Evolutionary conservation across 2,329 filamentous ascomycete genomes (phyloP).

Genomic region (Claviceps digitariae): DNA sequence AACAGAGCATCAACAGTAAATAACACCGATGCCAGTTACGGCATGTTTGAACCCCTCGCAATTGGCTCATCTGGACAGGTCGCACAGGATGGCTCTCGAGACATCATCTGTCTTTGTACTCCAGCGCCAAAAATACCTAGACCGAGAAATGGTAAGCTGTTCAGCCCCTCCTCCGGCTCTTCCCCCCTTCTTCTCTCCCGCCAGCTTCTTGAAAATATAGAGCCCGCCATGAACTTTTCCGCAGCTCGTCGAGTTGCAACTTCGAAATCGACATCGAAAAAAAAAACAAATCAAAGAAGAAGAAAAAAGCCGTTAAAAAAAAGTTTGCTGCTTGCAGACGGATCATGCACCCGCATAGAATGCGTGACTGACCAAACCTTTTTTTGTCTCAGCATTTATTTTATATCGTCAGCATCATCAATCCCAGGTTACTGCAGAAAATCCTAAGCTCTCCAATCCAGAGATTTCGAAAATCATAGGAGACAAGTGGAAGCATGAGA

Average conservation of each 20-base stretch:
- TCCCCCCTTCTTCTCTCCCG: no score
- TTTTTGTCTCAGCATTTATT: slow-evolving; percentile 64
- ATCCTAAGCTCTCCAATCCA: slow-evolving; percentile 86
- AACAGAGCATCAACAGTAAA: slow-evolving; percentile 35
- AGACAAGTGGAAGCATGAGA: slow-evolving; percentile 73
- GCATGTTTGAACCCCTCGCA: slow-evolving; percentile 17
- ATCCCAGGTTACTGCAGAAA: slow-evolving; percentile 60
- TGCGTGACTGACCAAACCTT: slow-evolving; percentile 12
- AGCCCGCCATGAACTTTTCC: not conserved
- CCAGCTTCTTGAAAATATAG: not conserved
- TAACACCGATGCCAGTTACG: slow-evolving; percentile 28
- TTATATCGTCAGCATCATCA: slow-evolving; percentile 92
- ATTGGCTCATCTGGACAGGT: slow-evolving; percentile 16
- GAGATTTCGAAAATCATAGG: slow-evolving; percentile 97
- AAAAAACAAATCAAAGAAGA: not conserved
- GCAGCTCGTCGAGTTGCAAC: not conserved
- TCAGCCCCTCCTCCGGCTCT: not conserved
- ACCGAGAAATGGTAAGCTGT: slow-evolving; percentile 42
- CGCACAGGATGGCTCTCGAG: slow-evolving; percentile 20
- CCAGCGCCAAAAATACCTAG: slow-evolving; percentile 44
- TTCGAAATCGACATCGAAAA: not conserved
- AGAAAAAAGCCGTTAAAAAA: not conserved
- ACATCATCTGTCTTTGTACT: slow-evolving; percentile 42
- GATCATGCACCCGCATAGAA: not conserved
- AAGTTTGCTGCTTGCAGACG: not conserved